Evolutionary conservation across 805 yeast genomes (phyloP).

Genomic region (Brettanomyces sp.): DNA sequence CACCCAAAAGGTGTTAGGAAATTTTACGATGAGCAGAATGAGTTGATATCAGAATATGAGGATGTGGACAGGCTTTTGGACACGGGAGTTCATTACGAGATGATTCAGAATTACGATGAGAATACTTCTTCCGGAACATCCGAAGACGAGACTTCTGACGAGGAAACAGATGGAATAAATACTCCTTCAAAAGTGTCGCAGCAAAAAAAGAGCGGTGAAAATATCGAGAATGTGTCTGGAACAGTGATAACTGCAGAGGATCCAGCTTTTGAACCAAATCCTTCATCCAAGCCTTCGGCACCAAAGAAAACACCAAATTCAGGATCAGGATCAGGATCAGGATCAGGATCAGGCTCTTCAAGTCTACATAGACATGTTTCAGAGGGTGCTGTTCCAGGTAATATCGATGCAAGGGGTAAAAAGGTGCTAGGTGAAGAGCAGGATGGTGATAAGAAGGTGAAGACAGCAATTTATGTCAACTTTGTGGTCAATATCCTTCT

Average conservation of each 20-base stretch:
- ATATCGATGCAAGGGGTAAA: slow-evolving; percentile 51
- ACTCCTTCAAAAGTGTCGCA: background rate
- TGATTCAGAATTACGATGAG: slow-evolving; percentile 52
- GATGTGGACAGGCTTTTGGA: slow-evolving; percentile 61
- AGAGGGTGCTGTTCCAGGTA: slow-evolving; percentile 39
- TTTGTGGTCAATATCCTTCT: slow-evolving; percentile 51
- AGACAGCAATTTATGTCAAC: slow-evolving; percentile 57
- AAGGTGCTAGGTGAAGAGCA: slow-evolving; percentile 40
- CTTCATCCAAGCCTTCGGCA: background rate
- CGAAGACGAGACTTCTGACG: slow-evolving; percentile 4
- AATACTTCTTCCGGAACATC: slow-evolving; percentile 11
- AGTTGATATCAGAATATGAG: slow-evolving; percentile 41
- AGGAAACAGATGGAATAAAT: slow-evolving; percentile 5
- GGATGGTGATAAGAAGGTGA: slow-evolving; percentile 30
- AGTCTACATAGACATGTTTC: background rate
- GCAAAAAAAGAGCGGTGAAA: background rate
- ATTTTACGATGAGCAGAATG: slow-evolving; percentile 54
- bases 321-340: background rate
- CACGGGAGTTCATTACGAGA: slow-evolving; percentile 56
- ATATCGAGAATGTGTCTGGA: too few species aligned
- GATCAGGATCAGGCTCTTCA: background rate
- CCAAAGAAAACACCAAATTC: background rate
- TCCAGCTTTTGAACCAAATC: background rate
- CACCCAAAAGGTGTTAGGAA: slow-evolving; percentile 19
- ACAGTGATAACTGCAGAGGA: background rate